Evolutionary conservation across 129 eudicot genomes (phyloP).

Genomic region (Pseudognaphalium luteoalbum): DNA sequence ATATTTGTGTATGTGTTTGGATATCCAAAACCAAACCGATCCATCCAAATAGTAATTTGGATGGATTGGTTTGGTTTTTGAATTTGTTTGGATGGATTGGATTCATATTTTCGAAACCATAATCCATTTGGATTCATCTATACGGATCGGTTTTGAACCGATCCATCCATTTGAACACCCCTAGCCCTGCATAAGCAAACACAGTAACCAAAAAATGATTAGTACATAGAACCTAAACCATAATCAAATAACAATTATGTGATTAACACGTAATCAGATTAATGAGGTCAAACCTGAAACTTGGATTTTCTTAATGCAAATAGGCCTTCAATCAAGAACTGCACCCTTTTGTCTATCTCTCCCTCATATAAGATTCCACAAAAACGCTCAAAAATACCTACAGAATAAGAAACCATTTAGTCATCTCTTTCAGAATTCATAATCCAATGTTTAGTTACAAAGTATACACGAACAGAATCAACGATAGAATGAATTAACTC

Average conservation of each 20-base stretch:
- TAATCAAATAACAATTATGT: neutral
- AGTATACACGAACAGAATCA: no score
- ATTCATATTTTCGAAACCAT: no score
- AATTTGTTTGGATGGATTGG: no score
- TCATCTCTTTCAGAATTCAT: no score
- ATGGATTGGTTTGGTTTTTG: no score
- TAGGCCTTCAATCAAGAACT: slow-evolving; percentile 84
- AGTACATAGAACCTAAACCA: neutral
- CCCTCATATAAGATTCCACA: slow-evolving; percentile 98
- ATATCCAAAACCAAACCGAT: no score
- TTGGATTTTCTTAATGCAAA: slow-evolving; percentile 91
- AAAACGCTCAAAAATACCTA: slow-evolving; percentile 92
- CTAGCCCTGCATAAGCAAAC: slow-evolving; percentile 58
- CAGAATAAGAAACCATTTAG: neutral
- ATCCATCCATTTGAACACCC: no score
- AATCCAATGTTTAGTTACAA: no score
- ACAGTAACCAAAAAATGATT: neutral
- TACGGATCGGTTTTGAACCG: no score
- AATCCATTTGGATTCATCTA: no score
- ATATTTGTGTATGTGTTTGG: no score
- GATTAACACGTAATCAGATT: neutral
- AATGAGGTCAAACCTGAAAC: slow-evolving; percentile 61
- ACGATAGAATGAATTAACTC: slow-evolving; percentile 9
- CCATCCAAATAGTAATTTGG: no score
- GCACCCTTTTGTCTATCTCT: slow-evolving; percentile 94